phyloP scores from a whole-genome alignment of 495 filamentous ascomycete species.

The Opeltia flavorubescens region DNA sequence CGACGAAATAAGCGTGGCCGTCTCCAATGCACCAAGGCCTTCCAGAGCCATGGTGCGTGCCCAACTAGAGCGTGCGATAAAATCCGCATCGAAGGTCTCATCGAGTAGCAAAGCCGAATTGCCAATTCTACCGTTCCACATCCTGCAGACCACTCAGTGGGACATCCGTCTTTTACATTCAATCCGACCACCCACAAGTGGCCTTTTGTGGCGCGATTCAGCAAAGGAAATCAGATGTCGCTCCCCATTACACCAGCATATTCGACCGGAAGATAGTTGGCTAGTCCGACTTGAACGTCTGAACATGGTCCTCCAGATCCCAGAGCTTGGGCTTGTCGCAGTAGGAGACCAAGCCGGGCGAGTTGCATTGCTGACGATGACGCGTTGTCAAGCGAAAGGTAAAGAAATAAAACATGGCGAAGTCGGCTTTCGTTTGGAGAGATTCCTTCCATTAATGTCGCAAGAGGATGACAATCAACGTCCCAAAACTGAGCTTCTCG shows the following conservation, averaged over 20 bases:
- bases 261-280: conserved; percentile 24
- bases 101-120: no score
- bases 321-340: conserved; percentile 63
- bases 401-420: conserved; percentile 10
- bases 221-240: conserved; percentile 16
- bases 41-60: no score
- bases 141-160: conserved; percentile 44
- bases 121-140: conserved; percentile 13
- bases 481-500: conserved; percentile 35
- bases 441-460: conserved; percentile 37
- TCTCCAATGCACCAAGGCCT: no score
- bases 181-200: background rate
- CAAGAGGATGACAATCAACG: conserved; percentile 30
- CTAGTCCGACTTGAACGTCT: conserved; percentile 45
- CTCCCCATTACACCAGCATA: conserved; percentile 30
- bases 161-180: conserved; percentile 44
- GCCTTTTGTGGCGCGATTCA: background rate
- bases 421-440: conserved; percentile 38
- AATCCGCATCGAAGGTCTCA: no score
- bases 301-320: conserved; percentile 62
- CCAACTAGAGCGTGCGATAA: no score
- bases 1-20: no score
- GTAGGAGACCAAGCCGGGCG: conserved; percentile 61
- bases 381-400: conserved; percentile 25
- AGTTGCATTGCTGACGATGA: conserved; percentile 60